Conservation (phyloP, 176 grass and related monocot species). For the Areca catechu region DNA sequence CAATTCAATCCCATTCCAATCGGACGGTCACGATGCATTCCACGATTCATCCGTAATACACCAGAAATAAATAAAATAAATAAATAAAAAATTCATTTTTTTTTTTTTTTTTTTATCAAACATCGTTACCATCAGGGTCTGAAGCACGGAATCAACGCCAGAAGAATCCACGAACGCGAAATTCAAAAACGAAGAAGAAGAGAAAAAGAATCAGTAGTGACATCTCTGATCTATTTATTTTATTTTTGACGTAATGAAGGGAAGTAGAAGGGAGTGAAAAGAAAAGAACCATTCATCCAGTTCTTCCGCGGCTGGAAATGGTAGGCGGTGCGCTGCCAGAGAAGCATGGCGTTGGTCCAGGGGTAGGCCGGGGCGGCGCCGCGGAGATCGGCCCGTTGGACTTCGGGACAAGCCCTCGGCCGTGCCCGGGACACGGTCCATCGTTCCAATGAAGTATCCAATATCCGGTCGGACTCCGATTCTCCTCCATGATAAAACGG, state of each 20-base stretch:
- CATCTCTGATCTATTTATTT: too few relatives aligned
- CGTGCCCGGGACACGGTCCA: conserved; percentile 24
- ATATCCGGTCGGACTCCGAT: background rate
- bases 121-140: too few relatives aligned
- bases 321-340: conserved; percentile 82
- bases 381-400: conserved; percentile 19
- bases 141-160: too few relatives aligned
- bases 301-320: conserved; percentile 83
- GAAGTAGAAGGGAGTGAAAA: conserved; percentile 10
- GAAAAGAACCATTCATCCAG: conserved; percentile 75
- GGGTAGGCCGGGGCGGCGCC: conserved; percentile 25
- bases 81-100: too few relatives aligned
- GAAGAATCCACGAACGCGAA: too few relatives aligned
- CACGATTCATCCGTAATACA: too few relatives aligned
- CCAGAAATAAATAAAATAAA: too few relatives aligned
- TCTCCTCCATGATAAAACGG: background rate
- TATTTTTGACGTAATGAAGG: background rate
- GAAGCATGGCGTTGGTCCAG: conserved; percentile 78
- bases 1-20: background rate
- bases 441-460: background rate
- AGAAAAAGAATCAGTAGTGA: too few relatives aligned
- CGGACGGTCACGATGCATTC: too few relatives aligned
- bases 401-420: conserved; percentile 69
- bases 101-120: too few relatives aligned
- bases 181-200: too few relatives aligned